These are phyloP conservation scores for Scenedesmus sp. DNA, from an alignment of 163 green algal species.

Conservation along the genomic window DNA sequence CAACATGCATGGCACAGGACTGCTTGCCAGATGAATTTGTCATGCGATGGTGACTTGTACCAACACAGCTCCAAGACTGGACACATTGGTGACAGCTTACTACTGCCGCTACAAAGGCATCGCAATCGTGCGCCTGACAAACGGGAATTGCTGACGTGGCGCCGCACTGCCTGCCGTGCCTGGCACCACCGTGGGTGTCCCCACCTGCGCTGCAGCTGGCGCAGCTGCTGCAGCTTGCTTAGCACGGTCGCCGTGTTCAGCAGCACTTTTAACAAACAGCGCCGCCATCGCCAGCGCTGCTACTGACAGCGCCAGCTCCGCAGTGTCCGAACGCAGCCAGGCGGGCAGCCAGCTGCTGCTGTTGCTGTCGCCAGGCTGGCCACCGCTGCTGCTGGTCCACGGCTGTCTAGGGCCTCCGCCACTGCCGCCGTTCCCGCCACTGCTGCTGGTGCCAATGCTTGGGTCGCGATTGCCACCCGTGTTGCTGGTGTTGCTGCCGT, in stretches of 20 bases:
- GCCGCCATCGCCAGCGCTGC: background rate
- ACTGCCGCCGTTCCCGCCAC: constrained; percentile 15
- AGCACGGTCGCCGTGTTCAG: no score
- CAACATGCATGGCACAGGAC: no score
- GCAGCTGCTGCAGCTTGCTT: background rate
- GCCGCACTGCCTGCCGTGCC: background rate
- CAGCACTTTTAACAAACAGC: background rate
- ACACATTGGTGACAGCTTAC: no score
- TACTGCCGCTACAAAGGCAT: no score
- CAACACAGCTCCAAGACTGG: no score
- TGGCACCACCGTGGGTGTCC: background rate
- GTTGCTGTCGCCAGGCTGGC: background rate
- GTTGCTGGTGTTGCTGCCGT: background rate
- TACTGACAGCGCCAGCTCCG: background rate
- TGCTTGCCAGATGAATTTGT: no score
- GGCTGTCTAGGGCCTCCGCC: background rate
- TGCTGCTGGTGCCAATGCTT: constrained; percentile 36
- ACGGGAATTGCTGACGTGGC: background rate
- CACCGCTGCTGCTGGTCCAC: background rate
- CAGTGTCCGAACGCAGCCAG: background rate
- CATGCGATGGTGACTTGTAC: no score
- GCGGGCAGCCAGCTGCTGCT: background rate
- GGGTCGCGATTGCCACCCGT: background rate
- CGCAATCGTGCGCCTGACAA: no score
- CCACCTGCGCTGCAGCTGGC: background rate